These are phyloP conservation scores for Rhododendron henanense DNA, from an alignment of 148 eudicot species.

Conservation along the genomic window DNA sequence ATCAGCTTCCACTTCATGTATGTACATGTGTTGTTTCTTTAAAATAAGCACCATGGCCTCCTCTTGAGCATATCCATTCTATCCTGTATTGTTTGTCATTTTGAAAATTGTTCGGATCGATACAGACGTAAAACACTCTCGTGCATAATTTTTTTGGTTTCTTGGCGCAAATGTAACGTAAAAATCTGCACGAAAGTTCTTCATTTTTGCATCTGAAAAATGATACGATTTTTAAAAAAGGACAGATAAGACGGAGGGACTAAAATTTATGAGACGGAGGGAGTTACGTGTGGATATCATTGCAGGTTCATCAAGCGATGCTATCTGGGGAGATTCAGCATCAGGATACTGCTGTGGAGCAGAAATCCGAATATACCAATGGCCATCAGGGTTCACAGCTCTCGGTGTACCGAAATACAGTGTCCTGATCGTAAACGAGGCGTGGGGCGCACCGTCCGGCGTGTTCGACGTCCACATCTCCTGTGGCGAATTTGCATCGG, in stretches of 20 bases:
- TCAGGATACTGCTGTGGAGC: neutral
- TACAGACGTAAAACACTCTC: neutral
- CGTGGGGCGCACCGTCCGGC: neutral
- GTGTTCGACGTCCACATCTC: slow-evolving; percentile 13
- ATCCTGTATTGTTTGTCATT: neutral
- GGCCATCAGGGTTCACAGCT: slow-evolving; percentile 11
- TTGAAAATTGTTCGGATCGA: neutral
- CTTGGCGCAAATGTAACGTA: too few relatives aligned
- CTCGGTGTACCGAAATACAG: neutral
- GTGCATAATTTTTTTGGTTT: neutral
- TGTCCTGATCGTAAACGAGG: slow-evolving; percentile 3
- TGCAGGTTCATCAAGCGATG: neutral
- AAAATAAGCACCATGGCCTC: neutral
- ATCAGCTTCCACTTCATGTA: neutral
- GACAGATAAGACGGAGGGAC: too few relatives aligned
- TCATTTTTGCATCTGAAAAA: neutral
- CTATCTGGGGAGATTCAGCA: neutral
- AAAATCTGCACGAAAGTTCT: neutral
- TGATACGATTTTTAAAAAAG: neutral
- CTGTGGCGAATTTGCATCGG: slow-evolving; percentile 13
- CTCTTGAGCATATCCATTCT: neutral
- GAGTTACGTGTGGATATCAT: neutral
- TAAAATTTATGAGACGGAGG: neutral
- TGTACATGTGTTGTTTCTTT: neutral
- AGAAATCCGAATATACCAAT: slow-evolving; percentile 8